Conservation (phyloP, 1,139 yeast species). For the Blastobotrys illinoisensis region DNA sequence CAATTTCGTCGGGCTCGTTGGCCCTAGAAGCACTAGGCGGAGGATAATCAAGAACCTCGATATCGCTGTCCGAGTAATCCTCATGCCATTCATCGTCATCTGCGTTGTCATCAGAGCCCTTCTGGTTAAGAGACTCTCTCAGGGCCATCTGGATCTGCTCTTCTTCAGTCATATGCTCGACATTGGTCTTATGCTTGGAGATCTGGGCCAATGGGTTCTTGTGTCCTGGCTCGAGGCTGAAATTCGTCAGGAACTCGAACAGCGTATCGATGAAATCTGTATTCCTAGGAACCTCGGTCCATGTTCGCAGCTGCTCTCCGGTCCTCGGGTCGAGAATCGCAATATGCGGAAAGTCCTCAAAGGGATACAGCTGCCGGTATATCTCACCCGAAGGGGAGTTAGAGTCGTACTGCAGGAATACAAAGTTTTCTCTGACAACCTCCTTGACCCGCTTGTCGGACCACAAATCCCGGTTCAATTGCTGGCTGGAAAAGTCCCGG, state of each 20-base stretch:
- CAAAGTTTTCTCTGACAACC: slow-evolving; percentile 58
- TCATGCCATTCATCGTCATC: slow-evolving; percentile 5
- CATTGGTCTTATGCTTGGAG: slow-evolving; percentile 25
- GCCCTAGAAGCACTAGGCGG: not conserved
- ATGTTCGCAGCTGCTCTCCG: slow-evolving; percentile 75
- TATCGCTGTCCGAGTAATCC: slow-evolving; percentile 1
- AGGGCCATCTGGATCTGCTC: slow-evolving; percentile 79
- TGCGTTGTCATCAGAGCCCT: slow-evolving; percentile 10
- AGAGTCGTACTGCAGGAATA: slow-evolving; percentile 66
- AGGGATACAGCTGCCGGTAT: slow-evolving; percentile 67
- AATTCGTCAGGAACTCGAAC: slow-evolving; percentile 45
- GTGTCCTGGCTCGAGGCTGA: slow-evolving; percentile 59
- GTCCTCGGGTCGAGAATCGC: slow-evolving; percentile 93
- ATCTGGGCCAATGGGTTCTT: slow-evolving; percentile 53
- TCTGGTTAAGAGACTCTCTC: slow-evolving; percentile 49
- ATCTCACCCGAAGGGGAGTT: slow-evolving; percentile 70
- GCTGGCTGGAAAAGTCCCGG: slow-evolving; percentile 81
- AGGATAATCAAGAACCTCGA: not conserved
- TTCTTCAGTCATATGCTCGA: slow-evolving; percentile 58
- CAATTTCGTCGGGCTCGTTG: not conserved
- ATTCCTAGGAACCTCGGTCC: slow-evolving; percentile 61
- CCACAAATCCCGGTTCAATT: slow-evolving; percentile 92
- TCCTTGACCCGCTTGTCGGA: slow-evolving; percentile 62
- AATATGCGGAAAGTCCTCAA: slow-evolving; percentile 74
- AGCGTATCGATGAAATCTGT: slow-evolving; percentile 49